Evolutionary conservation across 2,329 filamentous ascomycete genomes (phyloP), one percentile per base, ranked within the genome.

Genomic region (Phaeophleospora eucalypticola): DNA sequence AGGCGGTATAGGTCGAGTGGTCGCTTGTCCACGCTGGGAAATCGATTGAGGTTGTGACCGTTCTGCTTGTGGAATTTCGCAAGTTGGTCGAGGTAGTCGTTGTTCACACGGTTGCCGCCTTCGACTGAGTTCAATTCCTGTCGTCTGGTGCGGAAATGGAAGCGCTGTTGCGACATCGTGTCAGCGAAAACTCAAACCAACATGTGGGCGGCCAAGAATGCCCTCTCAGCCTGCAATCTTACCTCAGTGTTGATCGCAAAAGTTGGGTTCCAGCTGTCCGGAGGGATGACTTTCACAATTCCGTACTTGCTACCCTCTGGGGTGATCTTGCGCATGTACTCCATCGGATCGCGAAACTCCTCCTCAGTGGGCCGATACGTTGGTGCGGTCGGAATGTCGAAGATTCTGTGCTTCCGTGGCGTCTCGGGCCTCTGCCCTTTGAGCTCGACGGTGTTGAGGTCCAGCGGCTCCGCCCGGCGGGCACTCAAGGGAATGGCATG

Each of bases 161-260:
- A 98, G 69, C 84, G 87, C 90, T 96, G 64, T 57, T 56, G 29
- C 27, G 34, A 50, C 24, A 57, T 71, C 41, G 53, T 27, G 43
- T 59, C 41, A 63, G 56, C 35, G 17, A 6, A 20, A 21, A 8
- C 15, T 42, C 27, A 14, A 33, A n/a, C 10, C 3, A 3, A 16
- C 8, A 20, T 7, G 18, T 10, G 12, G n/a, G 21, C 9, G 9
- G 20, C 16, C 27, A 34, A 19, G 21, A 20, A 6, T 6, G 12
- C 8, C 20, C 21, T 8, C 37, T 24, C 15, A 15, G 4, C 14
- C 6, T 16, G 32, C 33, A 29, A 63, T n/a, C 80, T 66, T 76
- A 96, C 91, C 82, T 96, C 89, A 17, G 91, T 97, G 65, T 98
- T 89, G 63, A 98, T 94, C 36, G 90, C 90, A 67, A 98, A 97